Evolutionary conservation across 768 basidiomycete species (phyloP).

Genomic region (Pleurotus djamor): DNA sequence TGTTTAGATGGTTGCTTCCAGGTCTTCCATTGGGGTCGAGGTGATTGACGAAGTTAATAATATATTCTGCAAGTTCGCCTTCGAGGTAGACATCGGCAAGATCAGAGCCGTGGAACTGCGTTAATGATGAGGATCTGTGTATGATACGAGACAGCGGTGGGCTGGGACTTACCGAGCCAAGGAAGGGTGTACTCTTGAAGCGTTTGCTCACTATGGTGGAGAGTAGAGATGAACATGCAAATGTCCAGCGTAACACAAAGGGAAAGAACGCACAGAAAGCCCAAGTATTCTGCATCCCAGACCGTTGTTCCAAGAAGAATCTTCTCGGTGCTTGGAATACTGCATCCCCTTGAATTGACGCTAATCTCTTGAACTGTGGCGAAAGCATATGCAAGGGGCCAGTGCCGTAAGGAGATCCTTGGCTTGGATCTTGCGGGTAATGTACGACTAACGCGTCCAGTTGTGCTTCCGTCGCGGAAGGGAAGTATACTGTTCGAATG

Average conservation of each 20-base stretch:
- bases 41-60: conserved; percentile 41
- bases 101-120: conserved; percentile 43
- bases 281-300: conserved; percentile 39
- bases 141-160: background rate
- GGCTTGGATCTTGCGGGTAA: conserved; percentile 35
- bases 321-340: conserved; percentile 49
- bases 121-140: background rate
- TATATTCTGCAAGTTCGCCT: conserved; percentile 41
- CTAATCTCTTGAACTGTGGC: conserved; percentile 49
- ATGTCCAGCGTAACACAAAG: too few species aligned
- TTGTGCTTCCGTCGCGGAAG: conserved; percentile 22
- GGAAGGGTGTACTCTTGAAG: conserved; percentile 32
- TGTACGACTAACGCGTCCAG: conserved; percentile 23
- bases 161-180: conserved; percentile 37
- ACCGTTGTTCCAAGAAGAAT: conserved; percentile 36
- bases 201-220: conserved; percentile 40
- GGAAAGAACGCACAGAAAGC: conserved; percentile 29
- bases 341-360: conserved; percentile 48
- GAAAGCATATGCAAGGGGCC: conserved; percentile 37
- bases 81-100: conserved; percentile 38
- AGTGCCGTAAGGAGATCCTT: conserved; percentile 58
- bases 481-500: conserved; percentile 19
- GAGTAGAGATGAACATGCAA: background rate
- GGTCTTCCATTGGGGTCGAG: conserved; percentile 40
- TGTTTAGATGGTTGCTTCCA: conserved; percentile 11